Evolutionary conservation across 2,329 filamentous ascomycete genomes (phyloP), one percentile per base, ranked within the genome.

Genomic region (Ramularia endophylla): DNA sequence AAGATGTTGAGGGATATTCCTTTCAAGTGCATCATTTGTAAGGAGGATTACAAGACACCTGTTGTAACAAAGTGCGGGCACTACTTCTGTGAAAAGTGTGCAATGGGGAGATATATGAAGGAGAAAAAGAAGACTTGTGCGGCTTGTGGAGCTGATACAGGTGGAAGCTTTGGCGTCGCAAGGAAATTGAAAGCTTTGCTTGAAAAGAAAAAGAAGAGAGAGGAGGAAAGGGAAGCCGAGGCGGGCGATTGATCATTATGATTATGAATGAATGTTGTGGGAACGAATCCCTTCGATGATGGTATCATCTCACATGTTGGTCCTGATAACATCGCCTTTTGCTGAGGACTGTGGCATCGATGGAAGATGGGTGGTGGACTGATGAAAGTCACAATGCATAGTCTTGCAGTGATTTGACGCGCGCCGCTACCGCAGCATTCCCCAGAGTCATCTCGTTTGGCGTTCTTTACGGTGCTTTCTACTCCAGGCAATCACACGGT

Each of bases 71-170:
- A 87, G 51, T 98, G 92, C 53, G 85, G 87, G 0, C 92, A 98
- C 63, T 97, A 97, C 64, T 97, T 97, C 60, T 98, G 92, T 61
- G 85, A 95, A 63, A 73, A 76, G 1, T 98, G 92, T 64, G 92
- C 92, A 18, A 69, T 97, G 54, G 80, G 85, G 60, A 70, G 89
- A 51, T 97, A 95, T 61, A 75, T 85, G 52, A 75, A 85, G 48
- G 92, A 87, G 60, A 87, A 89, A 55, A 62, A 60, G 40, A 89
- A 89, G 3, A 80, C 78, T 2, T 97, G 92, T 63, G 87, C 86
- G 2, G 85, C 84, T 3, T 97, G 92, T 62, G 85, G 87, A 1
- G 73, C 81, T 1, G 85, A 87, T 4, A 97, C 89, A 0, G 82
- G 83, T 20, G 92, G 92, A 1, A 86, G 94, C 0, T 97, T 97